phyloP scores from a whole-genome alignment of 2,329 filamentous ascomycete species.

The Diaporthe sp. region DNA sequence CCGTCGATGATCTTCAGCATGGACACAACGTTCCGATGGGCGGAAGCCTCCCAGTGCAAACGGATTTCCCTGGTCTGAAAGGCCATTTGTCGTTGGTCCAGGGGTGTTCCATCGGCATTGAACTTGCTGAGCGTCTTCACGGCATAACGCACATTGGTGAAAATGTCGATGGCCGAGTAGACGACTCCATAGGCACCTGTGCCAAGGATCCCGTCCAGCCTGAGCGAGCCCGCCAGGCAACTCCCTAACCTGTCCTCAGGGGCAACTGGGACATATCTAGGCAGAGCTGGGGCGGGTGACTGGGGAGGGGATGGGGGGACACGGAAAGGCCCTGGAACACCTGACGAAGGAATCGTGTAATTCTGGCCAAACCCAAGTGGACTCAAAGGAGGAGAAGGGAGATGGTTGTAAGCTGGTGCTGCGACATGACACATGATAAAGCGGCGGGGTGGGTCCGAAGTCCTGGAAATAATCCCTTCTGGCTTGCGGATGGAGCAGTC shows the following conservation, averaged over 20 bases:
- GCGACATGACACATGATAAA: constrained; percentile 35
- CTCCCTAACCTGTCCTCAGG: constrained; percentile 91
- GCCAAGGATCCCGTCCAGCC: constrained; percentile 87
- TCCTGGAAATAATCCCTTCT: constrained; percentile 26
- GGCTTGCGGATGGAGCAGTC: constrained; percentile 27
- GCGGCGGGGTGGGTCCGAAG: neutral
- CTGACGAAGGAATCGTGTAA: constrained; percentile 9
- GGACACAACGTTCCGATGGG: constrained; percentile 93
- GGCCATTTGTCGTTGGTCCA: constrained; percentile 87
- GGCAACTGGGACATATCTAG: constrained; percentile 67
- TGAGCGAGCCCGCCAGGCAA: constrained; percentile 84
- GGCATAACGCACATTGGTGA: constrained; percentile 85
- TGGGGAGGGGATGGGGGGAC: constrained; percentile 22
- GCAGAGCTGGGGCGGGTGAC: constrained; percentile 43
- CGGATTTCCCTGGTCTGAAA: constrained; percentile 96
- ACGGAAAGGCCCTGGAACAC: constrained; percentile 16
- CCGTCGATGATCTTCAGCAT: constrained; percentile 94
- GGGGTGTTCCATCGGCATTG: constrained; percentile 75
- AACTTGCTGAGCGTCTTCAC: constrained; percentile 97
- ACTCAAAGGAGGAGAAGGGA: constrained; percentile 31
- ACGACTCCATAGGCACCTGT: constrained; percentile 97
- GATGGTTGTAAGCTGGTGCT: constrained; percentile 22
- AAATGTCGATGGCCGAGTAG: constrained; percentile 88
- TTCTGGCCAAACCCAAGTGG: constrained; percentile 33
- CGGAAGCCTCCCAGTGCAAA: constrained; percentile 89